Conservation (phyloP, 2,329 filamentous ascomycete genomes). For the Teratosphaeria gauchensis region DNA sequence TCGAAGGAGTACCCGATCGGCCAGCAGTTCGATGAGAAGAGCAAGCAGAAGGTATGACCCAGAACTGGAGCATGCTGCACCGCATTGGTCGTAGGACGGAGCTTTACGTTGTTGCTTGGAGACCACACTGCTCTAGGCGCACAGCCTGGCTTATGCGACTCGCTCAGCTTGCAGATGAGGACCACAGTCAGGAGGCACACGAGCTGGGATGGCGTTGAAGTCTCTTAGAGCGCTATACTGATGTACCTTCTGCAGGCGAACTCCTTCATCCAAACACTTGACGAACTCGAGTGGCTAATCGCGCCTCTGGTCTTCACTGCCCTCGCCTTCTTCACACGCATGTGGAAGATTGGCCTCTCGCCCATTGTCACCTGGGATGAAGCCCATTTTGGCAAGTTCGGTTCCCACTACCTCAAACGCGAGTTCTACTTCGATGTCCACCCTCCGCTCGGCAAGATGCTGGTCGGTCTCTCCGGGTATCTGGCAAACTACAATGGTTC, state of each 20-base stretch:
- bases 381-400: slow-evolving; percentile 89
- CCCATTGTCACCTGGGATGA: slow-evolving; percentile 69
- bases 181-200: background rate
- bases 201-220: background rate
- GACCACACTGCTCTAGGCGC: background rate
- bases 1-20: slow-evolving; percentile 14
- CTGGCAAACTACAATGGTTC: slow-evolving; percentile 97
- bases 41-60: slow-evolving; percentile 36
- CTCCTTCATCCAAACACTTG: slow-evolving; percentile 53
- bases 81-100: background rate
- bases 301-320: slow-evolving; percentile 55
- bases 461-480: slow-evolving; percentile 91
- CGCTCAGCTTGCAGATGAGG: background rate
- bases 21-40: slow-evolving; percentile 32
- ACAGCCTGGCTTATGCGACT: background rate
- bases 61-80: background rate
- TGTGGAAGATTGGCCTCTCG: slow-evolving; percentile 59
- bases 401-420: slow-evolving; percentile 96
- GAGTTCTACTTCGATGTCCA: slow-evolving; percentile 99
- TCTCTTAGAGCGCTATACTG: background rate
- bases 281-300: slow-evolving; percentile 52
- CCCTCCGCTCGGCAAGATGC: slow-evolving; percentile 94
- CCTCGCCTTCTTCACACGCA: slow-evolving; percentile 55
- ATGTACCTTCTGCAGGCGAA: slow-evolving; percentile 27
- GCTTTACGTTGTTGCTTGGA: background rate